Conservation (phyloP, 352 stramenopile genomes). For the Pythium pyrilobum region DNA sequence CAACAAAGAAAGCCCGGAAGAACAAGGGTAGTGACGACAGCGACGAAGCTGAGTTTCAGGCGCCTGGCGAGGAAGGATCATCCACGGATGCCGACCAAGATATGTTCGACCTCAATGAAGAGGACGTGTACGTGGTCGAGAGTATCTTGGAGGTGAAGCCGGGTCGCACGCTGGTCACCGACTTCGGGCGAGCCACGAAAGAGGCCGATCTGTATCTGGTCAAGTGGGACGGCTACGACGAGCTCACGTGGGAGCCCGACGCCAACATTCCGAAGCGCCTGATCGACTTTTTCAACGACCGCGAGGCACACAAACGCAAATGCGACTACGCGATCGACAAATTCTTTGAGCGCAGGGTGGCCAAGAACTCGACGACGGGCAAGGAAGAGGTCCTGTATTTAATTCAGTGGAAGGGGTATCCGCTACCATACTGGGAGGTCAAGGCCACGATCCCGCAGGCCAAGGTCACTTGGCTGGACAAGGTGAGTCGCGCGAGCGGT, state of each 20-base stretch:
- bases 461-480: slow-evolving; percentile 68
- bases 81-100: slow-evolving; percentile 64
- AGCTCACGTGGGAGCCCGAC: slow-evolving; percentile 74
- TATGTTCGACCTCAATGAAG: slow-evolving; percentile 66
- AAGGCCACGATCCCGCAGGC: slow-evolving; percentile 38
- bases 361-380: slow-evolving; percentile 55
- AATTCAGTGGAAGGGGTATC: slow-evolving; percentile 60
- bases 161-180: slow-evolving; percentile 35
- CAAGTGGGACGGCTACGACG: slow-evolving; percentile 77
- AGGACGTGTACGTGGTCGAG: slow-evolving; percentile 71
- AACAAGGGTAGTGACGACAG: slow-evolving; percentile 13
- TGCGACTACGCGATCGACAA: slow-evolving; percentile 55
- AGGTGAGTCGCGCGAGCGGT: slow-evolving; percentile 32
- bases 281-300: slow-evolving; percentile 51
- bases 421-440: slow-evolving; percentile 45
- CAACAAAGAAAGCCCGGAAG: slow-evolving; percentile 9
- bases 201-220: slow-evolving; percentile 68
- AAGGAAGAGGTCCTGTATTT: slow-evolving; percentile 59
- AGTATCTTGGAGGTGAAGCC: slow-evolving; percentile 66
- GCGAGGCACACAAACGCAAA: slow-evolving; percentile 37
- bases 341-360: slow-evolving; percentile 43
- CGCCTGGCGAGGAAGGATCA: slow-evolving; percentile 22
- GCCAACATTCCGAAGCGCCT: slow-evolving; percentile 60
- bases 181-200: slow-evolving; percentile 28
- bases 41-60: slow-evolving; percentile 8